Percentiles rank a stretch among this genome's conserved stretches.
phyloP scores from a whole-genome alignment of 208 protist species.

The Acanthamoeba lenticulata region DNA sequence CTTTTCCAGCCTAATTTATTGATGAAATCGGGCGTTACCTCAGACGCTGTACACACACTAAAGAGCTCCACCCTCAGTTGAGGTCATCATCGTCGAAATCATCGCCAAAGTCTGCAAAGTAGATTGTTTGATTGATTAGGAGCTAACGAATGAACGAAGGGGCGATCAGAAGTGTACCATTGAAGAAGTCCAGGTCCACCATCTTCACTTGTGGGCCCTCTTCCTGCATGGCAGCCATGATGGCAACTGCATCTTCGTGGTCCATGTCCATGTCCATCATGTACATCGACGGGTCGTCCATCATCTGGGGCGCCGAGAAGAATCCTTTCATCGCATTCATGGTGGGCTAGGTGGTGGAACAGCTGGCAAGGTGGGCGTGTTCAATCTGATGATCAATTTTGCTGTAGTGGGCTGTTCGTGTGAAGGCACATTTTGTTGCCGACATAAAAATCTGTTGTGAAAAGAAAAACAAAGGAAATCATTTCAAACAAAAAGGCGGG shows the following conservation, averaged over 20 bases:
- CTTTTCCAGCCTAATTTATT: not conserved
- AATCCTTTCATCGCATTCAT: conserved; percentile 57
- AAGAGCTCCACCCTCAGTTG: not conserved
- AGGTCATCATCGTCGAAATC: conserved; percentile 46
- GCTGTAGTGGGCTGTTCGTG: not conserved
- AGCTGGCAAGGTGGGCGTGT: not conserved
- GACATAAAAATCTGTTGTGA: not conserved
- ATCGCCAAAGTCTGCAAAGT: conserved; percentile 36
- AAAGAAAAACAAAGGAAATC: not conserved
- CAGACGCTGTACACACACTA: not conserved
- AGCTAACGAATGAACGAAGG: not conserved
- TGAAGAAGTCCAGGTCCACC: not conserved
- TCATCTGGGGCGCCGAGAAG: conserved; percentile 4
- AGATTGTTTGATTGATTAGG: too few relatives aligned
- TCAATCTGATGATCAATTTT: not conserved
- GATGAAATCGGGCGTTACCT: not conserved
- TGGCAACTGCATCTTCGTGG: not conserved
- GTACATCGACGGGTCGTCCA: conserved; percentile 21
- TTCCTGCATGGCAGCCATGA: not conserved
- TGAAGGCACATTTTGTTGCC: not conserved
- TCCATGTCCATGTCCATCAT: conserved; percentile 52
- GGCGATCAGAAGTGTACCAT: not conserved
- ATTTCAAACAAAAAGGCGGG: not conserved
- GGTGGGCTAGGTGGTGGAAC: not conserved
- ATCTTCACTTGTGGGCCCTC: conserved; percentile 29